Conservation (phyloP, 2,329 filamentous ascomycete genomes). For the Botryotinia convoluta region DNA sequence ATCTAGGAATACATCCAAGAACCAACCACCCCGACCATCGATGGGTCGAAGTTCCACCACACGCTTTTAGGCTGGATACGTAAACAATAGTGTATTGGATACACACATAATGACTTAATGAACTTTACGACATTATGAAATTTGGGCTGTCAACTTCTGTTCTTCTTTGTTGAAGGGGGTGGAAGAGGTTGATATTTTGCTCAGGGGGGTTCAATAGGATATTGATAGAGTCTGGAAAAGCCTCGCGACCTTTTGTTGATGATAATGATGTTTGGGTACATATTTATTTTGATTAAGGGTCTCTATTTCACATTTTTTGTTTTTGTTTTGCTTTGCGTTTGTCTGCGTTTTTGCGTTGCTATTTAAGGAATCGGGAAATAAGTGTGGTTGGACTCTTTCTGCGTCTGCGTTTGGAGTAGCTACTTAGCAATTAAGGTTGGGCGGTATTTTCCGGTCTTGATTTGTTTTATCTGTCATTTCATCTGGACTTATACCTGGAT, state of each 20-base stretch:
- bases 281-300: slow-evolving; percentile 12
- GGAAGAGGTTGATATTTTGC: slow-evolving; percentile 8
- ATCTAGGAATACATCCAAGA: slow-evolving; percentile 30
- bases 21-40: slow-evolving; percentile 27
- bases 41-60: slow-evolving; percentile 38
- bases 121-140: slow-evolving; percentile 28
- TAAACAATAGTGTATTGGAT: slow-evolving; percentile 23
- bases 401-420: slow-evolving; percentile 15
- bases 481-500: slow-evolving; percentile 8
- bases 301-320: background rate
- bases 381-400: slow-evolving; percentile 10
- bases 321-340: slow-evolving; percentile 5
- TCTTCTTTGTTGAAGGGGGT: slow-evolving; percentile 4
- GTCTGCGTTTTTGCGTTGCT: slow-evolving; percentile 12
- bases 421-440: background rate
- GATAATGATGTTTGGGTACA: slow-evolving; percentile 20
- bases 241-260: slow-evolving; percentile 19
- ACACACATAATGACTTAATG: slow-evolving; percentile 21
- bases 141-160: slow-evolving; percentile 16
- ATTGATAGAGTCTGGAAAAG: slow-evolving; percentile 9
- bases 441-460: background rate
- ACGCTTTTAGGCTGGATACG: slow-evolving; percentile 33
- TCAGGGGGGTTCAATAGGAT: slow-evolving; percentile 1
- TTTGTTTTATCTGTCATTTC: slow-evolving; percentile 2
- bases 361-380: background rate